Conservation (phyloP, 805 yeast genomes). For the Suhomyces sp. region DNA sequence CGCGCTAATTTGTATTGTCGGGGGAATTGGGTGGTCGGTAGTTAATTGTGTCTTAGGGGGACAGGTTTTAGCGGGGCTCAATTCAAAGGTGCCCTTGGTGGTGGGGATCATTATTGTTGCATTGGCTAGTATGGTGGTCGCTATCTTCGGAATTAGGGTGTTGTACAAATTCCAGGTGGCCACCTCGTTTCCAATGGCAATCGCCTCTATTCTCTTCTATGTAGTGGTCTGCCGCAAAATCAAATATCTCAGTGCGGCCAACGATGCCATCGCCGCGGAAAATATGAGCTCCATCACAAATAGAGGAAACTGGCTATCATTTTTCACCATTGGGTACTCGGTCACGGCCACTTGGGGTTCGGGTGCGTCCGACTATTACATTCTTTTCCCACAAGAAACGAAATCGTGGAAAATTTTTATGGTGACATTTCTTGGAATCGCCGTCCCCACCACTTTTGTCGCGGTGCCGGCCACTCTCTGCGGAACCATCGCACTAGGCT, state of each 20-base stretch:
- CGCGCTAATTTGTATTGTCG: conserved; percentile 28
- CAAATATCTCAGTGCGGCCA: conserved; percentile 16
- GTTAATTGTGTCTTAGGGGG: conserved; percentile 40
- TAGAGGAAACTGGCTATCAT: conserved; percentile 34
- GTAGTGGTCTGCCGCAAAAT: conserved; percentile 27
- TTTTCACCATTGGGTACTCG: conserved; percentile 34
- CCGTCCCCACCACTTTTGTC: conserved; percentile 66
- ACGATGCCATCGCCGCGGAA: conserved; percentile 10
- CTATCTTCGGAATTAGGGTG: conserved; percentile 33
- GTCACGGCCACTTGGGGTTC: conserved; percentile 38
- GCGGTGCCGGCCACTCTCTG: conserved; percentile 71
- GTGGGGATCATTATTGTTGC: conserved; percentile 32
- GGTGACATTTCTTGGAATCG: conserved; percentile 25
- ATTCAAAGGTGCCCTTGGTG: conserved; percentile 21
- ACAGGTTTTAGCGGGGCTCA: conserved; percentile 28
- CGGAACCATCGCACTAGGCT: conserved; percentile 60
- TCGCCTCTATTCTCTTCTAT: conserved; percentile 29
- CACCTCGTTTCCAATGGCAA: conserved; percentile 28
- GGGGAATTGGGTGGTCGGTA: conserved; percentile 38
- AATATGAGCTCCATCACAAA: conserved; percentile 15
- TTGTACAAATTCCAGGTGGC: conserved; percentile 28
- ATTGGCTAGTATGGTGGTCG: conserved; percentile 25
- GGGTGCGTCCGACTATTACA: conserved; percentile 34
- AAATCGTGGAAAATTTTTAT: conserved; percentile 22
- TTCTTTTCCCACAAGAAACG: conserved; percentile 30